Conservation (phyloP, 2,329 filamentous ascomycete genomes). For the Diatrype stigma region DNA sequence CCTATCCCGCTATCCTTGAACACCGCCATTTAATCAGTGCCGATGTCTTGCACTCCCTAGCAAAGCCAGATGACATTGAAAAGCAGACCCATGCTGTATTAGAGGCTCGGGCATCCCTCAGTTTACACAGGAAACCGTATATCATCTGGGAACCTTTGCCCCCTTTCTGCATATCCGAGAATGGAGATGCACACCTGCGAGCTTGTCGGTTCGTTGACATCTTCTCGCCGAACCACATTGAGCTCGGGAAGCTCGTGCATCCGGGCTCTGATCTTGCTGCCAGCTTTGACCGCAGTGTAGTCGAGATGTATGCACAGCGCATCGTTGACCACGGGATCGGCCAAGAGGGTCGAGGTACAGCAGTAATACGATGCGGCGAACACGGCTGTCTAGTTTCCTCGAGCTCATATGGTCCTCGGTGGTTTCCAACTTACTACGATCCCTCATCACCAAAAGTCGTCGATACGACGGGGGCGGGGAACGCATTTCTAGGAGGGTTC, state of each 20-base stretch:
- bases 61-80: background rate
- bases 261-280: background rate
- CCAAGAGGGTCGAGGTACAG: background rate
- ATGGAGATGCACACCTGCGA: constrained; percentile 11
- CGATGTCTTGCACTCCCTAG: background rate
- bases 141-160: background rate
- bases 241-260: constrained; percentile 22
- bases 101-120: background rate
- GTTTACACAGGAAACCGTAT: background rate
- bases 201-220: constrained; percentile 26
- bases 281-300: constrained; percentile 14
- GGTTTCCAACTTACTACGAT: constrained; percentile 28
- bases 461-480: constrained; percentile 33
- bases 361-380: constrained; percentile 28
- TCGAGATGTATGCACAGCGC: constrained; percentile 1
- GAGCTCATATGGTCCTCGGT: constrained; percentile 1
- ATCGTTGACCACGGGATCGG: background rate
- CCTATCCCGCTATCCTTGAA: background rate
- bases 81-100: constrained; percentile 1
- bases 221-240: constrained; percentile 35
- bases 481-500: constrained; percentile 31
- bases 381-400: constrained; percentile 22
- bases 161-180: background rate
- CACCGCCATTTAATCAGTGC: background rate
- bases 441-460: constrained; percentile 15